phyloP scores from a whole-genome alignment of 106 monocot genomes.

The Acorus gramineus region DNA sequence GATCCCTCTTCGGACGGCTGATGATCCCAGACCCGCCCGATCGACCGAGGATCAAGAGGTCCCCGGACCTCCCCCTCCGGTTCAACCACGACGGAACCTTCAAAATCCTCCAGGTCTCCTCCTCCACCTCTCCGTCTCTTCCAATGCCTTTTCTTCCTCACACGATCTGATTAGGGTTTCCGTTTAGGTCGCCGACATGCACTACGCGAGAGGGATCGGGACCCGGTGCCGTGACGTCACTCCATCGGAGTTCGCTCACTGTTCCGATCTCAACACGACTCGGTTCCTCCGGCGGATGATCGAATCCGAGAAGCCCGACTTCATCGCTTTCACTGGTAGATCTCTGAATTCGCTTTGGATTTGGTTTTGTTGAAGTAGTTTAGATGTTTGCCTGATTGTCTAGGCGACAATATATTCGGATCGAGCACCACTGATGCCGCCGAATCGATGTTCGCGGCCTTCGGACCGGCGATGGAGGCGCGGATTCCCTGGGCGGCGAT shows the following conservation, averaged over 20 bases:
- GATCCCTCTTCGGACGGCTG: background rate
- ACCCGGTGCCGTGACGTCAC: slow-evolving; percentile 63
- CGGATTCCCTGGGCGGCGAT: slow-evolving; percentile 70
- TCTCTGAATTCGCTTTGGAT: background rate
- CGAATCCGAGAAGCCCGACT: slow-evolving; percentile 60
- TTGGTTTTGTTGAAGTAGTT: background rate
- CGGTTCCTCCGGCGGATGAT: slow-evolving; percentile 57
- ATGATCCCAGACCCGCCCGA: background rate
- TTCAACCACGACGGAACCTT: slow-evolving; percentile 78
- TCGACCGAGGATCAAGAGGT: slow-evolving; percentile 31
- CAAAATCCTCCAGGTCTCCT: slow-evolving; percentile 75
- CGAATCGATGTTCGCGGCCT: slow-evolving; percentile 66
- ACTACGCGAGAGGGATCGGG: slow-evolving; percentile 53
- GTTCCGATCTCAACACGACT: slow-evolving; percentile 82
- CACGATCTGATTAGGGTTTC: background rate
- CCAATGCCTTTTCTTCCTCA: background rate
- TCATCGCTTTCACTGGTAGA: slow-evolving; percentile 77
- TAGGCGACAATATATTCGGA: slow-evolving; percentile 94
- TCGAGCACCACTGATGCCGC: slow-evolving; percentile 65
- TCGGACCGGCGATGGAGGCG: slow-evolving; percentile 46
- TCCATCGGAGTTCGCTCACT: slow-evolving; percentile 17
- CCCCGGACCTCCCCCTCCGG: slow-evolving; percentile 59
- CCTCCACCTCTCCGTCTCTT: background rate
- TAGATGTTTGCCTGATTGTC: background rate
- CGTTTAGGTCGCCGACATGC: slow-evolving; percentile 81